Conservation (phyloP, 2,329 filamentous ascomycete genomes). For the Mollisia scopiformis region DNA sequence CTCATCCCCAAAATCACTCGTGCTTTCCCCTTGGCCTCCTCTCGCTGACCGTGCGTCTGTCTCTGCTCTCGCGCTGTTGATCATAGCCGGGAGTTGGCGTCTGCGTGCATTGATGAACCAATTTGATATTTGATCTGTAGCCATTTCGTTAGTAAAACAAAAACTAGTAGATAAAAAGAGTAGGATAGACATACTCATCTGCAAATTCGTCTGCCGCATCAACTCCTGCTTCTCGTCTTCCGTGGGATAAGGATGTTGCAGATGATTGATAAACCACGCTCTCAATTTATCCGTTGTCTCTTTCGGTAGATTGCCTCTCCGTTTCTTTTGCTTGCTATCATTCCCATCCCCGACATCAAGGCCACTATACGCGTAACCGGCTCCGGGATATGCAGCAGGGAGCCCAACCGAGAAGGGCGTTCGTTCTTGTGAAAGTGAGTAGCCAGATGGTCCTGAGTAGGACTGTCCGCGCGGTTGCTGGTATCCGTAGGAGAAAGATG, state of each 20-base stretch:
- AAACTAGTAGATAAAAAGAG: no score
- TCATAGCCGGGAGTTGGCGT: slow-evolving; percentile 63
- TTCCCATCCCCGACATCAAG: slow-evolving; percentile 15
- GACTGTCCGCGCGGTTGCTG: slow-evolving; percentile 27
- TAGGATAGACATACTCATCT: slow-evolving; percentile 78
- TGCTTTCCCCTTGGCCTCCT: slow-evolving; percentile 17
- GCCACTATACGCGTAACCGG: slow-evolving; percentile 11
- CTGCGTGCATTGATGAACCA: slow-evolving; percentile 82
- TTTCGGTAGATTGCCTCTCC: slow-evolving; percentile 88
- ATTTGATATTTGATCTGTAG: slow-evolving; percentile 74
- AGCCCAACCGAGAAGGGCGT: slow-evolving; percentile 27
- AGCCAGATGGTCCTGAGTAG: slow-evolving; percentile 21
- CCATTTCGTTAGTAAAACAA: no score
- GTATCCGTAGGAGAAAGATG: slow-evolving; percentile 23
- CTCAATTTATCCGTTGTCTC: slow-evolving; percentile 82
- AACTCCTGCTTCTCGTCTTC: slow-evolving; percentile 87
- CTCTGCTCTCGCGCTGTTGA: slow-evolving; percentile 49
- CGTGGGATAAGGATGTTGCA: slow-evolving; percentile 82
- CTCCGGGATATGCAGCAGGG: slow-evolving; percentile 7
- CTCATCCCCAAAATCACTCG: slow-evolving; percentile 40
- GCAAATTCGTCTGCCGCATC: slow-evolving; percentile 74
- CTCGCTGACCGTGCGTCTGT: slow-evolving; percentile 26
- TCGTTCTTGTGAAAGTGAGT: slow-evolving; percentile 23
- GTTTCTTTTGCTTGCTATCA: slow-evolving; percentile 47
- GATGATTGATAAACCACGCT: slow-evolving; percentile 77